Conservation (phyloP, 495 filamentous ascomycete genomes). For the Trichoderma gamsii region DNA sequence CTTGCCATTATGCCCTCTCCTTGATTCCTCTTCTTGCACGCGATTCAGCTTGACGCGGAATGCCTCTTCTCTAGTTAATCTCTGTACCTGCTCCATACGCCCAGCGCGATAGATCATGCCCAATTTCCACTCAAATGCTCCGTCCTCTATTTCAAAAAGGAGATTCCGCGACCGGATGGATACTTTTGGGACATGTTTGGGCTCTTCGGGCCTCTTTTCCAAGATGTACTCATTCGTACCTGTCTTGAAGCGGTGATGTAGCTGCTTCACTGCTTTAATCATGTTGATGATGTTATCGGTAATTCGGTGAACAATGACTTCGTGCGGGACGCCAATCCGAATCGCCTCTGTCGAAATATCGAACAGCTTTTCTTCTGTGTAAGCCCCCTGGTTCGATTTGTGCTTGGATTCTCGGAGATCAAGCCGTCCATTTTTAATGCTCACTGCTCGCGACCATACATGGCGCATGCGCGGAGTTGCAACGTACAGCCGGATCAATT, state of each 20-base stretch:
- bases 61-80: slow-evolving; percentile 82
- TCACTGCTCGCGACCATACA: slow-evolving; percentile 79
- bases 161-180: slow-evolving; percentile 74
- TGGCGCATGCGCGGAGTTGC: slow-evolving; percentile 72
- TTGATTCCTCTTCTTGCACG: slow-evolving; percentile 60
- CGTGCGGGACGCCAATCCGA: slow-evolving; percentile 85
- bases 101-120: slow-evolving; percentile 86
- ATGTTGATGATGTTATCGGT: slow-evolving; percentile 89
- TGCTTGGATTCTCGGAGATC: slow-evolving; percentile 71
- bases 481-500: slow-evolving; percentile 74
- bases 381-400: slow-evolving; percentile 52
- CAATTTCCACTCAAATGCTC: slow-evolving; percentile 95
- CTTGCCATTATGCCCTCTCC: slow-evolving; percentile 39
- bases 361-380: slow-evolving; percentile 72
- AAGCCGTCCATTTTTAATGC: slow-evolving; percentile 69
- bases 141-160: slow-evolving; percentile 89
- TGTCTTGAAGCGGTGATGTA: slow-evolving; percentile 84
- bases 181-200: slow-evolving; percentile 78
- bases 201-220: slow-evolving; percentile 71
- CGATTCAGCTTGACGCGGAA: slow-evolving; percentile 81
- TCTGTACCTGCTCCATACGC: slow-evolving; percentile 79
- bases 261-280: slow-evolving; percentile 77
- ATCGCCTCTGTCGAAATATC: slow-evolving; percentile 83
- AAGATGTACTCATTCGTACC: slow-evolving; percentile 82
- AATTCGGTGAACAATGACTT: slow-evolving; percentile 82